Percentiles rank a stretch among this genome's conserved stretches.
Conservation (phyloP, 306 rosid genomes). For the Myrica gale region DNA sequence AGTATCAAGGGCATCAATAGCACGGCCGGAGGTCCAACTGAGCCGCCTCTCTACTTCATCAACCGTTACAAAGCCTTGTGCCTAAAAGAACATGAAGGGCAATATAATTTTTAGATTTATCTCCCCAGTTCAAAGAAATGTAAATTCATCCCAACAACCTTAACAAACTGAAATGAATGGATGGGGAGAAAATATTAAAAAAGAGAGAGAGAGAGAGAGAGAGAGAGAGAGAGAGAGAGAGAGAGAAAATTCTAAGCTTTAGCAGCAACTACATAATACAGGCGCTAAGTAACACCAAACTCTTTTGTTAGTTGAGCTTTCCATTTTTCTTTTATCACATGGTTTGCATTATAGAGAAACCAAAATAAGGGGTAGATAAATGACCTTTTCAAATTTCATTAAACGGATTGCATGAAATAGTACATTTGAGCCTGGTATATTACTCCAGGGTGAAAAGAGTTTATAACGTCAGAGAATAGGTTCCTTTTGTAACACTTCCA, state of each 20-base stretch:
- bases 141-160: not conserved
- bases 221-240: too few species aligned
- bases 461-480: conserved; percentile 11
- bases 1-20: conserved; percentile 87
- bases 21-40: conserved; percentile 88
- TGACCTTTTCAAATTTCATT: too few species aligned
- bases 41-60: conserved; percentile 74
- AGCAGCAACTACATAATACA: not conserved
- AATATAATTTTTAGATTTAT: conserved; percentile 10
- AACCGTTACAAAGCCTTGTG: conserved; percentile 85
- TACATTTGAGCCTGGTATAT: too few species aligned
- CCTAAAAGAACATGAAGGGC: conserved; percentile 40
- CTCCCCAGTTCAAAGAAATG: not conserved
- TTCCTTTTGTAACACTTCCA: conserved; percentile 1
- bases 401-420: too few species aligned
- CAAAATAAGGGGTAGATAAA: not conserved
- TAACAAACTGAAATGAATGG: not conserved
- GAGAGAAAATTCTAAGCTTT: not conserved
- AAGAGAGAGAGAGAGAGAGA: not conserved
- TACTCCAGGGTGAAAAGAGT: too few species aligned
- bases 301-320: not conserved
- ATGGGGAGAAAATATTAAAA: not conserved
- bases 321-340: not conserved
- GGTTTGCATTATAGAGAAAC: not conserved
- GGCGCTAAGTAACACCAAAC: not conserved